Evolutionary conservation across 2,329 filamentous ascomycete species (phyloP), one percentile per base, ranked within the genome.

Genomic region (Aspergillus ochraceus): DNA sequence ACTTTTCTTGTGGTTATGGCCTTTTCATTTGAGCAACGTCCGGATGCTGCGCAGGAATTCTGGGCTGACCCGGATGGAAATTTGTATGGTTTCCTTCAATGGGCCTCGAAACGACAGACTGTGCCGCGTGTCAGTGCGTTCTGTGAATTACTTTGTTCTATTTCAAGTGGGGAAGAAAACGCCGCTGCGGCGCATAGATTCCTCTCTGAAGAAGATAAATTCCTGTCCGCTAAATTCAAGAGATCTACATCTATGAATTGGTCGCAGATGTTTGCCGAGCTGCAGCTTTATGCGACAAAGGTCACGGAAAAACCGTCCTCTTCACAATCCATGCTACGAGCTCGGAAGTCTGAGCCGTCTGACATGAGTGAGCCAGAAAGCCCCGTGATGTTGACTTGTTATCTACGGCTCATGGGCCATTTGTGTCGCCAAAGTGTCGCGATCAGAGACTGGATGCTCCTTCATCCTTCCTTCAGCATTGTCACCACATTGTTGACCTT

Each of bases 41-140:
- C 90, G 17, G 91, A 97, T 54, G 90, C 92, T 26, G 91, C 93
- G 10, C 87, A 91, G 70, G 90, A 88, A 50, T 98, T 98, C 67
- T 99, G 95, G 95, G 85, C 86, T 32, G 93, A 97, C 71, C 88
- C 90, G 2, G 95, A 99, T 69, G 92, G 92, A 71, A 97, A 97
- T 67, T 81, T 99, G 32, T 91, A 93, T 63, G 95, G 95, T 0
- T 99, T 99, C 72, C 84, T 99, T 73, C 91, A 96, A 64, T 99
- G 95, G 95, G 91, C 93, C n/a, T 97, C 95, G 3, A 89, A 92
- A 67, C 85, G 95, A 68, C 92, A 96, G 61, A 97, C 96, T 0
- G 97, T 96, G 0, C 95, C 95, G n/a, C 84, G 97, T 24, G 93
- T 96, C 60, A 95, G 92, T 62, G 93, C 94, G 12, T 99, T 98